Base-by-base conservation (phyloP, 306 rosid species). In the Mimosa bimucronata region DNA sequence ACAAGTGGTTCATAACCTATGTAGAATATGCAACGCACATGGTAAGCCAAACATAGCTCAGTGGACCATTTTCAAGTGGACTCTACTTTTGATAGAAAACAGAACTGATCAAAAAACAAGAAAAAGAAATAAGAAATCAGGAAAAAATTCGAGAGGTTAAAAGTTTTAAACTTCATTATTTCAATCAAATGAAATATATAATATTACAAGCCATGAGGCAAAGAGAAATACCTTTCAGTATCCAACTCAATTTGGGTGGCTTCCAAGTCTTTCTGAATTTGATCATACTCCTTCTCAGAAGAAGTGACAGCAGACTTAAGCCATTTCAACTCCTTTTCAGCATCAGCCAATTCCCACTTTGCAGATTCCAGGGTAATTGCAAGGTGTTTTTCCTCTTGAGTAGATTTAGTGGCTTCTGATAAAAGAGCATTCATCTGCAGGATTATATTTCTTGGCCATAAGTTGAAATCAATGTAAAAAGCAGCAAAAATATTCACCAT, bases 271-370 rank as follows among this genome's bases (percentile, higher is more conserved):
- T 88, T 87, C 87, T 83, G 94, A 70, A 86, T 83, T 78, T 88
- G 97, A 68, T 86, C 93, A 30, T 82, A 81, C 74, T 91, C 99
- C 87, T 93, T 95, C 85, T 93, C 98, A 46, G 96, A 93, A 72
- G 99, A 88, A 48, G 90, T 61, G 66, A 83, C 69, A 58, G 87
- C 83, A 73, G 90, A 86, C 85, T 90, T 93, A 79, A 93, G 91
- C 91, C 92, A 89, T 88, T 90, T 94, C 57, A 88, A 82, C 86
- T 93, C 98, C 91, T 91, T 95, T 84, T 95, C 99, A 50, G 94
- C 90, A 85, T 93, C 98, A 60, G 96, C 90, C 82, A 91, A 79
- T 80, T 95, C 98, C 98, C 90, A 88, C 84, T 79, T 95, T 1
- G 89, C 80, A 71, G 82, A 88, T 86, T 95, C 99, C 50, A 92